phyloP scores from a whole-genome alignment of 129 eudicot genomes.

The Rutidosis leptorrhynchoides region DNA sequence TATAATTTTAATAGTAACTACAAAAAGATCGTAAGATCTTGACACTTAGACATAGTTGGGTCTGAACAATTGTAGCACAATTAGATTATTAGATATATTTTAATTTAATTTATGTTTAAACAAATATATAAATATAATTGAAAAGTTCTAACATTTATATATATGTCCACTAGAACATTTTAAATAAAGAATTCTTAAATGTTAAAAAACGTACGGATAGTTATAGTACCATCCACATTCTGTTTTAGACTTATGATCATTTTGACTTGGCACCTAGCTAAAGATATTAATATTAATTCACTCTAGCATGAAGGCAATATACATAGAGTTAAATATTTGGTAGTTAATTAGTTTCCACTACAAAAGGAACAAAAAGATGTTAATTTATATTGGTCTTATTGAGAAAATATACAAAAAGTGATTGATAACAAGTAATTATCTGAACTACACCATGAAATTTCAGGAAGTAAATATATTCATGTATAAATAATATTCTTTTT shows the following conservation, averaged over 20 bases:
- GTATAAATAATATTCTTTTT: constrained; percentile 6
- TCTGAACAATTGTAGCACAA: too few relatives aligned
- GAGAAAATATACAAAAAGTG: neutral
- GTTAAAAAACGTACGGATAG: neutral
- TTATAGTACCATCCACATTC: neutral
- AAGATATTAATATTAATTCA: neutral
- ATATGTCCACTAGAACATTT: too few relatives aligned
- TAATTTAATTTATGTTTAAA: too few relatives aligned
- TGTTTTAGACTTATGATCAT: neutral
- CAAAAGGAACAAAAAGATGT: neutral
- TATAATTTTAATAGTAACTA: too few relatives aligned
- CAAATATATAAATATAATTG: too few relatives aligned
- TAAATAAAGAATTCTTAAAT: too few relatives aligned
- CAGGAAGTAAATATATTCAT: neutral
- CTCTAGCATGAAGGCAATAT: neutral
- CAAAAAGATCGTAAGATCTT: too few relatives aligned
- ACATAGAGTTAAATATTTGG: neutral
- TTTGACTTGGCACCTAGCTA: neutral
- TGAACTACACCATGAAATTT: neutral
- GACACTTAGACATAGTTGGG: too few relatives aligned
- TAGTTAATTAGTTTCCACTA: neutral
- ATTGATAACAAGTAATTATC: neutral
- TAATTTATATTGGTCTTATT: too few relatives aligned
- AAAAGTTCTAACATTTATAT: too few relatives aligned
- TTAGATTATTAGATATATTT: too few relatives aligned